Conservation (phyloP, 2,329 filamentous ascomycete genomes). For the Botrytis galanthina region DNA sequence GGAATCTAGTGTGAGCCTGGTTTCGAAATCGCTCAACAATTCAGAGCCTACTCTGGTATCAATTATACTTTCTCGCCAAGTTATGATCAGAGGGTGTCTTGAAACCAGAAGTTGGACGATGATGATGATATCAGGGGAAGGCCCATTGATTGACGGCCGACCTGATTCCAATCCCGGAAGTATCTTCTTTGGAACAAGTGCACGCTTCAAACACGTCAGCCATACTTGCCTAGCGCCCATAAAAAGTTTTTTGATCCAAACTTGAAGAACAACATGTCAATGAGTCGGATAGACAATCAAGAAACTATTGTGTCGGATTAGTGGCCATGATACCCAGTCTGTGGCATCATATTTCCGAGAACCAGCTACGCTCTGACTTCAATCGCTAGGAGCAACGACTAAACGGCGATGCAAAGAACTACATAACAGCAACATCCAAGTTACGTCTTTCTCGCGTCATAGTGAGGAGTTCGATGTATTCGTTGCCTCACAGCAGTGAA, state of each 20-base stretch:
- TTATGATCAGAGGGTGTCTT: not conserved
- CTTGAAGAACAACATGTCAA: not conserved
- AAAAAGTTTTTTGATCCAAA: not conserved
- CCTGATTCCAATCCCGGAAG: not conserved
- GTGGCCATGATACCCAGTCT: too few relatives aligned
- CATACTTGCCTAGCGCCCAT: not conserved
- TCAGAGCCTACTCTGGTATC: not conserved
- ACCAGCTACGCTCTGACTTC: too few relatives aligned
- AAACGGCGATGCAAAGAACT: too few relatives aligned
- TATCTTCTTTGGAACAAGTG: not conserved
- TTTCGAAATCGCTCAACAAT: not conserved
- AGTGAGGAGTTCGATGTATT: not conserved
- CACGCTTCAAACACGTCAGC: not conserved
- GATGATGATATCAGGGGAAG: too few relatives aligned
- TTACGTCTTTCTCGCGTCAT: too few relatives aligned
- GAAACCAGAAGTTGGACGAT: not conserved
- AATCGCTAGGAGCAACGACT: too few relatives aligned
- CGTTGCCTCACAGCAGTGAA: not conserved
- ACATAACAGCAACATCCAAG: too few relatives aligned
- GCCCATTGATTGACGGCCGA: too few relatives aligned
- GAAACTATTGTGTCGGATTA: not conserved
- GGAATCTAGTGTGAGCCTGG: not conserved
- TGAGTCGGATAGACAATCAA: not conserved
- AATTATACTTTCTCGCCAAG: not conserved
- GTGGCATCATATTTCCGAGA: too few relatives aligned